Conservation (phyloP, 495 filamentous ascomycete species). For the Xylaria curta region DNA sequence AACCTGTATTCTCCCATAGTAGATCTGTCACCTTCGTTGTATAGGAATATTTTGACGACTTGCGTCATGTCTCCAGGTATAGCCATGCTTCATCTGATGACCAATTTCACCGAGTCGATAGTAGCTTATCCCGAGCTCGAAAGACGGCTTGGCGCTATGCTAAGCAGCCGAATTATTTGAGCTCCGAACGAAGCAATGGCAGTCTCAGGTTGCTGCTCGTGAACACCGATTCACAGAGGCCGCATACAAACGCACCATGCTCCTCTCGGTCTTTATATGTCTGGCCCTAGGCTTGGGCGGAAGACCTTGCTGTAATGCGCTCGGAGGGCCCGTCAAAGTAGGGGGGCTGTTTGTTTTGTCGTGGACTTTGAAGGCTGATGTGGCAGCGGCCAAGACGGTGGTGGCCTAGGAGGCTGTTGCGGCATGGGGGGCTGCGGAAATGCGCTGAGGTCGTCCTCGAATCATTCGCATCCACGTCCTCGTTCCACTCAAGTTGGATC, state of each 20-base stretch:
- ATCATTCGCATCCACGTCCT: slow-evolving; percentile 16
- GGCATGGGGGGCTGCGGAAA: slow-evolving; percentile 25
- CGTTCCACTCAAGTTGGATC: slow-evolving; percentile 22
- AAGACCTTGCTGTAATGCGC: neutral
- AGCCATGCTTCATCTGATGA: no score
- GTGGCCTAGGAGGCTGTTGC: slow-evolving; percentile 18
- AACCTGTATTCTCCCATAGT: no score
- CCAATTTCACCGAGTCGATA: no score
- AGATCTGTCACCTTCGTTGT: no score
- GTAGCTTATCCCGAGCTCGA: no score
- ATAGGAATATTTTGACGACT: no score
- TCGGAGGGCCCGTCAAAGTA: slow-evolving; percentile 37
- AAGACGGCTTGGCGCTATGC: no score
- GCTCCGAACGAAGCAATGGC: no score
- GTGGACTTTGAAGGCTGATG: slow-evolving; percentile 26
- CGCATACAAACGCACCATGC: slow-evolving; percentile 50
- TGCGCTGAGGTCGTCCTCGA: slow-evolving; percentile 28
- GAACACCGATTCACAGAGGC: no score
- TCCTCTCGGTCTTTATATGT: slow-evolving; percentile 49
- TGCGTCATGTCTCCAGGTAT: no score
- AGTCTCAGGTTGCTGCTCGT: no score
- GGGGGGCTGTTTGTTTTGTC: slow-evolving; percentile 45
- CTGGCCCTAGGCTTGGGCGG: slow-evolving; percentile 14
- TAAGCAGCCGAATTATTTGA: no score
- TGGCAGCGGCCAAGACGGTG: slow-evolving; percentile 25